Evolutionary conservation across 1,284 basidiomycete species (phyloP).

Genomic region (Irpex rosettiformis): DNA sequence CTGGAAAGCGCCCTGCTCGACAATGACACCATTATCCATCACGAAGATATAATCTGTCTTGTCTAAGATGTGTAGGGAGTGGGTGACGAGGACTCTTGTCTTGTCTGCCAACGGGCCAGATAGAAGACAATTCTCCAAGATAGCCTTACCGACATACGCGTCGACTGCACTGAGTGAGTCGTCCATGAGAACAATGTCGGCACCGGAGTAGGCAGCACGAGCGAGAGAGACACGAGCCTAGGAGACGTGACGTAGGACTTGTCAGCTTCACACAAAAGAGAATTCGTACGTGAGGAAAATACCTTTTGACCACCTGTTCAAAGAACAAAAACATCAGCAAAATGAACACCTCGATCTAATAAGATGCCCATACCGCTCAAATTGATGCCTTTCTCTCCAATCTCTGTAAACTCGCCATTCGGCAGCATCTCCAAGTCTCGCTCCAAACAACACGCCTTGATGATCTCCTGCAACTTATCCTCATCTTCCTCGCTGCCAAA

Average conservation of each 20-base stretch:
- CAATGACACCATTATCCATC: constrained; percentile 67
- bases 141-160: constrained; percentile 59
- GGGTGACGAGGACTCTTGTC: constrained; percentile 77
- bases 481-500: constrained; percentile 64
- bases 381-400: constrained; percentile 83
- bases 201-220: constrained; percentile 73
- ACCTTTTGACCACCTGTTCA: constrained; percentile 52
- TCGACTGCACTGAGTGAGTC: constrained; percentile 76
- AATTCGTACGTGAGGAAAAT: neutral
- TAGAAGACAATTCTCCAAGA: constrained; percentile 60
- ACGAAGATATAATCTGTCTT: constrained; percentile 68
- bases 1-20: constrained; percentile 60
- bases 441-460: constrained; percentile 59
- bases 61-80: constrained; percentile 71
- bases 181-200: constrained; percentile 72
- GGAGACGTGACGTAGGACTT: constrained; percentile 26
- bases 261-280: constrained; percentile 16
- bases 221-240: constrained; percentile 81
- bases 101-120: constrained; percentile 53
- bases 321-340: constrained; percentile 1
- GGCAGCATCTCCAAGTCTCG: constrained; percentile 67
- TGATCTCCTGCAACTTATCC: constrained; percentile 48
- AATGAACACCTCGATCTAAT: neutral
- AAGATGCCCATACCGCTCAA: constrained; percentile 41
- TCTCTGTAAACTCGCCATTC: constrained; percentile 70